Evolutionary conservation across 2,329 filamentous ascomycete genomes (phyloP), one percentile per base, ranked within the genome.

Genomic region (Dothiorella sarmentorum): DNA sequence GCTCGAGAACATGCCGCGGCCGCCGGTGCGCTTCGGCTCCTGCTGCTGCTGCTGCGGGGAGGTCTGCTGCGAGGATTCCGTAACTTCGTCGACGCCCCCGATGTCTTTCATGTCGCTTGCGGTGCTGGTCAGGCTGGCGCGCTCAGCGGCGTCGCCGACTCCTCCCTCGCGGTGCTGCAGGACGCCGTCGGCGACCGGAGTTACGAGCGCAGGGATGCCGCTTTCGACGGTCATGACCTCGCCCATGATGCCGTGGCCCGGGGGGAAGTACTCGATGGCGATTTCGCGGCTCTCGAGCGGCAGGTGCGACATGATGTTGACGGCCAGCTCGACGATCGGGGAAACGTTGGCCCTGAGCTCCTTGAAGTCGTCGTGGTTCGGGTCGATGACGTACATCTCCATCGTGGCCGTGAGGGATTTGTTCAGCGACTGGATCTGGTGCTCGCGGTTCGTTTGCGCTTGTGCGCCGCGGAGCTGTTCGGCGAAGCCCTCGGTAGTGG

Each of bases 211-310:
- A 6, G 78, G 78, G 27, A 81, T 78, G 24, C 77, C 76, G 4
- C 77, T 76, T 71, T 97, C 94, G 3, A 91, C 76, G 68, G 96
- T 95, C 92, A 97, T 97, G 62, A 89, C 80, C 4, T 87, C 82
- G 2, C 85, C 78, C 61, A 87, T 80, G 59, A 97, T 80, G 40
- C 80, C 72, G 43, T 88, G 83, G 42, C 90, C 89, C 0, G 94
- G 93, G 59, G 87, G 76, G 55, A 92, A 91, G 70, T 96, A 97
- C 62, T 88, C 85, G 61, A 99, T 88, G 42, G 85, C 86, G 15
- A 99, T 90, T 68, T 97, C 94, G 63, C 94, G 85, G 65, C 90
- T 94, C 74, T 99, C 94, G 37, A 96, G 76, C 0, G 94, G 93
- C 44, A 97, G 76, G 70, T 97, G 95, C 60, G 87, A 84, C 0